phyloP scores from a whole-genome alignment of 1,284 basidiomycete genomes.

The Exsudoporus floridanus region DNA sequence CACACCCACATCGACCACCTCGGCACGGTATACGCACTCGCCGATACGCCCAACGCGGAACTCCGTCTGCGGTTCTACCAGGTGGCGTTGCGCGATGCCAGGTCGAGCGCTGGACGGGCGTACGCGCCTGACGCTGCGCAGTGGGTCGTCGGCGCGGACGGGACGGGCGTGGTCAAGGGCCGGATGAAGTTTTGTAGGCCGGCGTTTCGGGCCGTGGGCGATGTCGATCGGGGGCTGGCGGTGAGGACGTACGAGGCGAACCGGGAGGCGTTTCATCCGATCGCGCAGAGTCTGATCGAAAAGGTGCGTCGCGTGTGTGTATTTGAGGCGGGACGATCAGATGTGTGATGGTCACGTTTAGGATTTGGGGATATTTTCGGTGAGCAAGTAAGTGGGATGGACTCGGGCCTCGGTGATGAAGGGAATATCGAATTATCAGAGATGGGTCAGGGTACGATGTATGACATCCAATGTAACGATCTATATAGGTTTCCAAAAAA shows the following conservation, averaged over 20 bases:
- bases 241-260: constrained; percentile 52
- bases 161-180: constrained; percentile 58
- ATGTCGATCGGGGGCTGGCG: constrained; percentile 65
- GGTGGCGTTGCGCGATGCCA: constrained; percentile 53
- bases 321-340: too few relatives aligned
- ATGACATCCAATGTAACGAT: neutral
- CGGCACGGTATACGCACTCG: constrained; percentile 54
- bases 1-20: constrained; percentile 54
- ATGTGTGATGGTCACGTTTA: too few relatives aligned
- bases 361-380: too few relatives aligned
- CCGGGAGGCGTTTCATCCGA: constrained; percentile 70
- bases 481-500: neutral
- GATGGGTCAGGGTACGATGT: neutral
- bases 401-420: too few relatives aligned
- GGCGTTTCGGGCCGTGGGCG: constrained; percentile 52
- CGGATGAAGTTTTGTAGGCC: constrained; percentile 85
- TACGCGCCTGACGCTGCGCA: constrained; percentile 46
- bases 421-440: neutral
- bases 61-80: constrained; percentile 72
- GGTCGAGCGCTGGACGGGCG: constrained; percentile 45
- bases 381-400: too few relatives aligned
- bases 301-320: constrained; percentile 47
- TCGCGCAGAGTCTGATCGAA: constrained; percentile 70
- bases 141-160: constrained; percentile 71
- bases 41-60: constrained; percentile 63